phyloP scores from a whole-genome alignment of 2,329 filamentous ascomycete species.

The Colletotrichum sp. region DNA sequence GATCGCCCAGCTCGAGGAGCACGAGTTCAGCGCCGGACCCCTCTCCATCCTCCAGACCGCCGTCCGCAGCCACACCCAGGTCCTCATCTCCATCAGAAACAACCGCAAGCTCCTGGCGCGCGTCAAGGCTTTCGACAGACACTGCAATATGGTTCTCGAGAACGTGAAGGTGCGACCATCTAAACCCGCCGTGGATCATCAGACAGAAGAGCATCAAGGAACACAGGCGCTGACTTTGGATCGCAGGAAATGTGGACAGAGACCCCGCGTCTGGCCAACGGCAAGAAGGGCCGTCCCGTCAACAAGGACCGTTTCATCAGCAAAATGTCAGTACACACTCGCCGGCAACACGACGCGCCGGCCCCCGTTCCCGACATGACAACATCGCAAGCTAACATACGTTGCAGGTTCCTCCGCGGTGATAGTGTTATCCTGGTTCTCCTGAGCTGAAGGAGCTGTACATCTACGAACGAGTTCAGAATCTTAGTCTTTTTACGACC shows the following conservation, averaged over 20 bases:
- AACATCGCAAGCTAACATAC: not conserved
- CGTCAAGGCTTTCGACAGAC: conserved; percentile 97
- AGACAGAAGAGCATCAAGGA: not conserved
- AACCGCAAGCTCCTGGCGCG: conserved; percentile 97
- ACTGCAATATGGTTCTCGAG: conserved; percentile 99
- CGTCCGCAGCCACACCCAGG: conserved; percentile 91
- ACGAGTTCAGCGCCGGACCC: conserved; percentile 58
- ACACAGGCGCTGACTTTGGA: not conserved
- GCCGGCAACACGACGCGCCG: conserved; percentile 1
- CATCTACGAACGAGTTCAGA: not conserved
- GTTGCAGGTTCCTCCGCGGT: conserved; percentile 77
- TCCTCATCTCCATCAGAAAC: conserved; percentile 96
- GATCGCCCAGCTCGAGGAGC: conserved; percentile 72
- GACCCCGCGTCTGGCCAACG: conserved; percentile 79
- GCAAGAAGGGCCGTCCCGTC: conserved; percentile 87
- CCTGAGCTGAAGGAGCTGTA: conserved; percentile 61
- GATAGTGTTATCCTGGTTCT: conserved; percentile 89
- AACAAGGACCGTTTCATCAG: conserved; percentile 99
- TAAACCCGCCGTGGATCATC: not conserved
- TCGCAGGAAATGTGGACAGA: conserved; percentile 95
- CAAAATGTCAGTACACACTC: conserved; percentile 76
- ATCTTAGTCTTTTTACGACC: conserved; percentile 1
- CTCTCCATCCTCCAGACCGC: conserved; percentile 96
- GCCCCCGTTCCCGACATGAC: not conserved
- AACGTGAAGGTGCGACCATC: conserved; percentile 64